Evolutionary conservation across 2,329 filamentous ascomycete species (phyloP).

Genomic region (Zalaria obscura): DNA sequence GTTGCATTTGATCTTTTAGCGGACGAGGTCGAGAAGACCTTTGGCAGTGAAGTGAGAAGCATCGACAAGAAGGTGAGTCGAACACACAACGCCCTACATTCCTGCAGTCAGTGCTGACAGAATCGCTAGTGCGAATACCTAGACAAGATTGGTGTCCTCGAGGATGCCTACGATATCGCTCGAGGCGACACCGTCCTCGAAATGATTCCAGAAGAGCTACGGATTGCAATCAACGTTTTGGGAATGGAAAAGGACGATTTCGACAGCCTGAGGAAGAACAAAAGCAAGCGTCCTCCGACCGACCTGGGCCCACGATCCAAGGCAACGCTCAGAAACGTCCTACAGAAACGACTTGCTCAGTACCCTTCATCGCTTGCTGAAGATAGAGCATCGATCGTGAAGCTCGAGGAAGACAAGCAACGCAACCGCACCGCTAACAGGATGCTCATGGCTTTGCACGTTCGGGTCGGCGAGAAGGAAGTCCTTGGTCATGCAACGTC

Average conservation of each 20-base stretch:
- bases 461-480: conserved; percentile 59
- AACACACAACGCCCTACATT: too few species aligned
- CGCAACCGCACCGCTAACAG: conserved; percentile 16
- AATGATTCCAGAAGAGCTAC: conserved; percentile 24
- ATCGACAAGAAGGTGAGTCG: too few species aligned
- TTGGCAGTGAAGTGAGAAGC: too few species aligned
- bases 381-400: conserved; percentile 9
- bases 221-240: conserved; percentile 30
- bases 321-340: conserved; percentile 24
- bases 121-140: conserved; percentile 31
- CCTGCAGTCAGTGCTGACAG: too few species aligned
- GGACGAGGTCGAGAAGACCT: background rate
- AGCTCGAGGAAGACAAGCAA: conserved; percentile 16
- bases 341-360: conserved; percentile 27
- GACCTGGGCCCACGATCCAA: conserved; percentile 13
- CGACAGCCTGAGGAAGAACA: conserved; percentile 16
- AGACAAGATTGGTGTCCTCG: conserved; percentile 48
- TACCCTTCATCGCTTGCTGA: conserved; percentile 36
- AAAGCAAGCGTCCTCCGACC: conserved; percentile 3
- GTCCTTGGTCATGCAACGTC: conserved; percentile 28
- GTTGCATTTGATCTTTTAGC: conserved; percentile 27
- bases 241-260: conserved; percentile 26
- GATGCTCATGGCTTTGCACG: conserved; percentile 45
- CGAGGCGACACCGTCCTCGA: conserved; percentile 16
- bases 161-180: conserved; percentile 54